A percentile compares a stretch with the other conserved stretches of the same genome.
Conservation (phyloP, 225 moss, liverwort and hornwort genomes). For the Marchantia polymorpha region DNA sequence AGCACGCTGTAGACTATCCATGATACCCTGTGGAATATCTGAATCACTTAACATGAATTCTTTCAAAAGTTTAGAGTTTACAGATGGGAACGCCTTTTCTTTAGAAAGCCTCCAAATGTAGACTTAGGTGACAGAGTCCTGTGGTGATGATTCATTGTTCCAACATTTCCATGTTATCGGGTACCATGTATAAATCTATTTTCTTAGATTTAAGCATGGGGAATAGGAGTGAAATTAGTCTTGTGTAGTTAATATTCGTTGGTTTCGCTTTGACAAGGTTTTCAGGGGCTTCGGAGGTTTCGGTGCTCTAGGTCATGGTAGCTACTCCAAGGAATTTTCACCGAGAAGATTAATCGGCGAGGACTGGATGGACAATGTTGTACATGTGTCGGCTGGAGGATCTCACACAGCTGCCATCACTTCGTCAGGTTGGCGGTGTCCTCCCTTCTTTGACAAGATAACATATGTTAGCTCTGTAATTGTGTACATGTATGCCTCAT, state of each 20-base stretch:
- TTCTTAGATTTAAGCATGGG: too few relatives aligned
- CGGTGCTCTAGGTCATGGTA: conserved; percentile 83
- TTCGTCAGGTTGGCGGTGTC: conserved; percentile 43
- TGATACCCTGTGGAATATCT: too few relatives aligned
- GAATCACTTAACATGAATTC: too few relatives aligned
- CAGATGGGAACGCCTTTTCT: too few relatives aligned
- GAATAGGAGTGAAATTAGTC: background rate
- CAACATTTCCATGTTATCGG: too few relatives aligned
- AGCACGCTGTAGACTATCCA: too few relatives aligned
- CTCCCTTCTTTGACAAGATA: too few relatives aligned
- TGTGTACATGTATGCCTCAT: too few relatives aligned
- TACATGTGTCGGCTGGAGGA: conserved; percentile 71
- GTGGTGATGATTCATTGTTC: background rate
- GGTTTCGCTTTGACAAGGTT: conserved; percentile 24
- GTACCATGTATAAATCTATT: too few relatives aligned
- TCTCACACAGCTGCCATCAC: conserved; percentile 86
- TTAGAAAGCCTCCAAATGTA: too few relatives aligned
- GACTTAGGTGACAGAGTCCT: background rate
- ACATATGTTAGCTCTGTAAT: too few relatives aligned
- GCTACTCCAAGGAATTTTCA: conserved; percentile 53
- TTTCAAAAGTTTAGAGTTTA: too few relatives aligned
- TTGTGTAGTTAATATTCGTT: background rate
- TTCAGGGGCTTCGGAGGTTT: conserved; percentile 96
- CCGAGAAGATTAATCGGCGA: conserved; percentile 64
- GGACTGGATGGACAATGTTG: conserved; percentile 58